phyloP scores from a whole-genome alignment of 345 rosid genomes.

The Tarenaya hassleriana region DNA sequence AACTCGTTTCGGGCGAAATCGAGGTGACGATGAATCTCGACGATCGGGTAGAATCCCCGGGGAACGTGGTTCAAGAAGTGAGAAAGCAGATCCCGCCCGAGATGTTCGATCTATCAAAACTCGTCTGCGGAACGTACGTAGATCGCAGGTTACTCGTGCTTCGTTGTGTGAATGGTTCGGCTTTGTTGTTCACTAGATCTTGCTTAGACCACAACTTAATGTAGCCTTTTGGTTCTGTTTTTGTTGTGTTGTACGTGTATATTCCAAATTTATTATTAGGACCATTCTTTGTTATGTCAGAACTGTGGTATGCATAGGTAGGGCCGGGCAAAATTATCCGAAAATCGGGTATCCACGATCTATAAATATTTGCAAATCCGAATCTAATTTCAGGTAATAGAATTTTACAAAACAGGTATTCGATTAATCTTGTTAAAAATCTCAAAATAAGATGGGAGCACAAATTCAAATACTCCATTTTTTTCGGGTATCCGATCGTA shows the following conservation, averaged over 20 bases:
- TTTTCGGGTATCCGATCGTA: too few relatives aligned
- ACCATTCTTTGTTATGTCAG: too few relatives aligned
- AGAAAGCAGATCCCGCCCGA: constrained; percentile 71
- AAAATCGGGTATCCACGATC: too few relatives aligned
- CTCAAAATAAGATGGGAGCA: too few relatives aligned
- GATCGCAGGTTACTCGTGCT: constrained; percentile 73
- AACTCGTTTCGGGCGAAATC: constrained; percentile 49
- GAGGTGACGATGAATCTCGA: constrained; percentile 47
- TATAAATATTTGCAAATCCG: too few relatives aligned
- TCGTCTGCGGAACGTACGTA: constrained; percentile 76
- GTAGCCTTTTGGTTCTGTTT: constrained; percentile 19
- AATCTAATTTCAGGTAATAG: too few relatives aligned
- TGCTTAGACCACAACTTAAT: constrained; percentile 17
- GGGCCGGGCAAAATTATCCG: too few relatives aligned
- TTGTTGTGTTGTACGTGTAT: constrained; percentile 3
- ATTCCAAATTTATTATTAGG: too few relatives aligned
- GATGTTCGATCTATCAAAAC: constrained; percentile 72
- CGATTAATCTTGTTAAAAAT: too few relatives aligned
- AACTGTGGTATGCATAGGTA: too few relatives aligned
- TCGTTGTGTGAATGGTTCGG: constrained; percentile 79
- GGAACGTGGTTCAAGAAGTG: constrained; percentile 56
- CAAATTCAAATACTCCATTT: too few relatives aligned
- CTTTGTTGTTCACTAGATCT: constrained; percentile 61
- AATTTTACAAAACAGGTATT: too few relatives aligned
- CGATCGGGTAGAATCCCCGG: constrained; percentile 40